Conservation (phyloP, 2,329 filamentous ascomycete genomes). For the Torrubiella hemipterigena region DNA sequence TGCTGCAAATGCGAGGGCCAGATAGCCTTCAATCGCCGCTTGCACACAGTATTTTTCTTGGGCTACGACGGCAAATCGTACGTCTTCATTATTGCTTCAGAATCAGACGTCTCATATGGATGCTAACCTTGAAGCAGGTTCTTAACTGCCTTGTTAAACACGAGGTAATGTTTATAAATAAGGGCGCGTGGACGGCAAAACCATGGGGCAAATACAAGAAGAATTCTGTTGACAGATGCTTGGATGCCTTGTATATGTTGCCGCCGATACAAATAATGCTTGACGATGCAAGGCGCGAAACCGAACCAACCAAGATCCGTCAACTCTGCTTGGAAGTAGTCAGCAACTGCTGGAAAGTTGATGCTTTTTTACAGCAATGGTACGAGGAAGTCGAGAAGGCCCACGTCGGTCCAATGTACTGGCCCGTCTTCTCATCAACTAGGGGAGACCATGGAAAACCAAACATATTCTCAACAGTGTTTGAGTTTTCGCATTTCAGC, state of each 20-base stretch:
- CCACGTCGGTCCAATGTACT: slow-evolving; percentile 3
- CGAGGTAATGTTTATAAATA: slow-evolving; percentile 2
- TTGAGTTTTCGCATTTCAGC: too few species aligned
- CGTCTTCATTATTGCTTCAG: not conserved
- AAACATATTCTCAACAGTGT: too few species aligned
- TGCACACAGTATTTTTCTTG: slow-evolving; percentile 6
- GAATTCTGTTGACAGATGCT: slow-evolving; percentile 6
- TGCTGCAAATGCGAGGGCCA: slow-evolving; percentile 6
- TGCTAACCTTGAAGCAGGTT: not conserved
- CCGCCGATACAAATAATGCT: slow-evolving; percentile 3
- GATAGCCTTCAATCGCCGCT: slow-evolving; percentile 4
- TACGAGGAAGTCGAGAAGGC: not conserved
- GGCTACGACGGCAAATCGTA: slow-evolving; percentile 3
- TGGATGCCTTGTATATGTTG: slow-evolving; percentile 5
- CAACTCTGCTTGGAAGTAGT: not conserved
- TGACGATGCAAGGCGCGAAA: slow-evolving; percentile 1
- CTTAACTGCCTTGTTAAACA: slow-evolving; percentile 2
- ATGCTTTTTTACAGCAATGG: slow-evolving; percentile 1
- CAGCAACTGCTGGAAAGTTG: not conserved
- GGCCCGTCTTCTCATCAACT: slow-evolving; percentile 2
- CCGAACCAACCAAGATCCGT: not conserved
- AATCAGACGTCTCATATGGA: not conserved
- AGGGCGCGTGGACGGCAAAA: slow-evolving; percentile 1
- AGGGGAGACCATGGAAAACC: too few species aligned
- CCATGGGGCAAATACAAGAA: slow-evolving; percentile 6